These are phyloP conservation scores for Skeletonema menzelii DNA, from an alignment of 108 stramenopile genomes.

Conservation along the genomic window DNA sequence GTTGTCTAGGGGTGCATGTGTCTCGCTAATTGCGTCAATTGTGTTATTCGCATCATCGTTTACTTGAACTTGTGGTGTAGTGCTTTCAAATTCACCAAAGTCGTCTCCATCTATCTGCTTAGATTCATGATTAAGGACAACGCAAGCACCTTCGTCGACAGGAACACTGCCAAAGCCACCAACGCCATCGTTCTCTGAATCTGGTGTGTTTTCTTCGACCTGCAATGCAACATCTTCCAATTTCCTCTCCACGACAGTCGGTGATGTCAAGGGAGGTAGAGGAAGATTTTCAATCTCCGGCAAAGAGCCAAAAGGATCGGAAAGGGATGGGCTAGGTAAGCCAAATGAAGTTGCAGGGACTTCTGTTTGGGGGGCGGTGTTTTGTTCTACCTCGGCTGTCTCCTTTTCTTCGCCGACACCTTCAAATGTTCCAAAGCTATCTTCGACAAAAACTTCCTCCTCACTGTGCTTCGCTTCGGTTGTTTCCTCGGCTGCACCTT, in stretches of 20 bases:
- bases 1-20: not conserved
- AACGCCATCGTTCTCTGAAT: not conserved
- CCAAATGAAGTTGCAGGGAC: not conserved
- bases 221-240: not conserved
- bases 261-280: constrained; percentile 17
- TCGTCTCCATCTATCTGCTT: constrained; percentile 17
- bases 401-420: constrained; percentile 7
- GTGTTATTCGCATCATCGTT: not conserved
- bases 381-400: not conserved
- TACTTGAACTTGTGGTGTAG: not conserved
- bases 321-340: constrained; percentile 5
- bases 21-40: not conserved
- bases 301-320: constrained; percentile 36
- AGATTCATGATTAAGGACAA: not conserved
- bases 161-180: constrained; percentile 7
- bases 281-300: constrained; percentile 42
- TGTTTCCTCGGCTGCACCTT: constrained; percentile 6
- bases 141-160: not conserved
- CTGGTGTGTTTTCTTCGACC: not conserved
- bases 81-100: constrained; percentile 48
- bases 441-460: not conserved
- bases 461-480: not conserved
- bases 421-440: not conserved
- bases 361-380: not conserved
- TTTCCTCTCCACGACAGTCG: not conserved